phyloP scores from a whole-genome alignment of 1,284 basidiomycete genomes.

The Irpex sp. region DNA sequence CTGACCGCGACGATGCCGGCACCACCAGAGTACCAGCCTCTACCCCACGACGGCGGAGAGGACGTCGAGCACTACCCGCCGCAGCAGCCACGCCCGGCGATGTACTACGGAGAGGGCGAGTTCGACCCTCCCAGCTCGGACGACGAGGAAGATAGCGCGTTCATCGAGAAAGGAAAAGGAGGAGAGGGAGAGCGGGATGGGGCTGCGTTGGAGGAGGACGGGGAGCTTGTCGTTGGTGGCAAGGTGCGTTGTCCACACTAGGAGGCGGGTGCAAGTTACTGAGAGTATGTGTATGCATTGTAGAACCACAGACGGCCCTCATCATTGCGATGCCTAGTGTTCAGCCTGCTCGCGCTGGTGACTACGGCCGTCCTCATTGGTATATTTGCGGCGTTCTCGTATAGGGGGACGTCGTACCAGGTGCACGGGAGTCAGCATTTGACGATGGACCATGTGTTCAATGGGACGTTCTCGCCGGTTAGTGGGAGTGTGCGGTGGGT shows the following conservation, averaged over 20 bases:
- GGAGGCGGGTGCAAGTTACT: not conserved
- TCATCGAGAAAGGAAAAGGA: slow-evolving; percentile 37
- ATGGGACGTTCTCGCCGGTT: slow-evolving; percentile 72
- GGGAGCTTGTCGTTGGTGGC: slow-evolving; percentile 33
- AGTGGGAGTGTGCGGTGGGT: slow-evolving; percentile 71
- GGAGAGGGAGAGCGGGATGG: slow-evolving; percentile 26
- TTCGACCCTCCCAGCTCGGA: slow-evolving; percentile 72
- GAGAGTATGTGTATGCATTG: slow-evolving; percentile 2
- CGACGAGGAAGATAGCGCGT: slow-evolving; percentile 50
- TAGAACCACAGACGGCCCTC: slow-evolving; percentile 34
- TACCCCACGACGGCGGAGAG: slow-evolving; percentile 18
- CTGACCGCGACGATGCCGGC: too few relatives aligned
- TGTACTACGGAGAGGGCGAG: slow-evolving; percentile 67
- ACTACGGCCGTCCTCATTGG: slow-evolving; percentile 60
- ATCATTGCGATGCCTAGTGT: slow-evolving; percentile 52
- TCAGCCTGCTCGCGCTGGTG: slow-evolving; percentile 51
- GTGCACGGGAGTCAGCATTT: slow-evolving; percentile 61
- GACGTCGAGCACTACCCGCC: slow-evolving; percentile 6
- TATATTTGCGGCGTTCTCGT: slow-evolving; percentile 67
- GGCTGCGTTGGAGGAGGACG: slow-evolving; percentile 22
- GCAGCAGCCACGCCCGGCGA: slow-evolving; percentile 24
- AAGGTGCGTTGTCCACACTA: slow-evolving; percentile 27
- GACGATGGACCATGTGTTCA: slow-evolving; percentile 86
- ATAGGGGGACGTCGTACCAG: slow-evolving; percentile 50
- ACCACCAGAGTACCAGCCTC: slow-evolving; percentile 17